A percentile compares a stretch with the other conserved stretches of the same genome.
Conservation (phyloP, 768 basidiomycete genomes). For the Russula sp. region DNA sequence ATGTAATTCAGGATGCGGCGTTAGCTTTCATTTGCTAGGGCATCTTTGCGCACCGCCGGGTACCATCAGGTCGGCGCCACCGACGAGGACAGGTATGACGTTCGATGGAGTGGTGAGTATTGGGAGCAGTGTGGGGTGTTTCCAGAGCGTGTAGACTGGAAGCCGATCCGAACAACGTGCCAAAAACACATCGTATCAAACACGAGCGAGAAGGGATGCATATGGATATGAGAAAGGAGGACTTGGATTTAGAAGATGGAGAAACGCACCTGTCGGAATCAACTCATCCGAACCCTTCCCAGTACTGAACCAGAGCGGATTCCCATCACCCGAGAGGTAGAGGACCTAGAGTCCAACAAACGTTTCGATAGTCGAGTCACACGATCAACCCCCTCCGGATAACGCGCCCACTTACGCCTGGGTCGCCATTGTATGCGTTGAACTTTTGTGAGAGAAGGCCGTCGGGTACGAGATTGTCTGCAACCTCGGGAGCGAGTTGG, state of each 20-base stretch:
- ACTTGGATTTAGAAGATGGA: not conserved
- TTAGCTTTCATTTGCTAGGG: constrained; percentile 4
- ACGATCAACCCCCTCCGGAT: not conserved
- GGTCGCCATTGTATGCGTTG: constrained; percentile 58
- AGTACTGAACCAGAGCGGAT: constrained; percentile 76
- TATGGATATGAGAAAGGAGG: not conserved
- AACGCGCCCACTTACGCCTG: constrained; percentile 50
- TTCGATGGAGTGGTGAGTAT: constrained; percentile 65
- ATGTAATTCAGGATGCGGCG: not conserved
- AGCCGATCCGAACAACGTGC: not conserved
- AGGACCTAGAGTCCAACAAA: constrained; percentile 45
- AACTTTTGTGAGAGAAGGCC: constrained; percentile 69
- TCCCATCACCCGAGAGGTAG: constrained; percentile 61
- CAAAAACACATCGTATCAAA: not conserved
- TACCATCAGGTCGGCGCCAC: constrained; percentile 87
- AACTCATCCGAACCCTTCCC: constrained; percentile 66
- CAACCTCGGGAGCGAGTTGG: constrained; percentile 51
- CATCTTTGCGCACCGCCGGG: constrained; percentile 64
- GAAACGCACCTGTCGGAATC: constrained; percentile 59
- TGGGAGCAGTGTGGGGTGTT: constrained; percentile 63
- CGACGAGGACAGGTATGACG: constrained; percentile 67
- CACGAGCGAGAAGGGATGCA: not conserved
- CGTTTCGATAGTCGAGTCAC: not conserved
- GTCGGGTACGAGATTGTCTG: constrained; percentile 70
- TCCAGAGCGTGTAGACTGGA: constrained; percentile 76